Percentiles rank a stretch among this genome's conserved stretches.
phyloP scores from a whole-genome alignment of 257 asterid genomes.

The Solanum ossicruentum region DNA sequence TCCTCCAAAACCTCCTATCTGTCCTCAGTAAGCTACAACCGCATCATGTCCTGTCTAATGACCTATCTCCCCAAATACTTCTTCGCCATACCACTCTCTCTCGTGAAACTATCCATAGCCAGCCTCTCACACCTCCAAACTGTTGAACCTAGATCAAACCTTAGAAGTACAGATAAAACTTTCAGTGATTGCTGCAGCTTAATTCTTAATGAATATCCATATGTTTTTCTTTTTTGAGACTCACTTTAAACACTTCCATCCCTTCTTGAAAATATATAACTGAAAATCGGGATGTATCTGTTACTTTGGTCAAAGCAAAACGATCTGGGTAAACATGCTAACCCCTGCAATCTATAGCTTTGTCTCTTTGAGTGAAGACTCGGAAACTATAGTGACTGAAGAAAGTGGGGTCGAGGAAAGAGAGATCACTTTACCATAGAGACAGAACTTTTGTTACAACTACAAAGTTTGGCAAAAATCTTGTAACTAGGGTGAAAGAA shows the following conservation, averaged over 20 bases:
- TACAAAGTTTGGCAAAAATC: background rate
- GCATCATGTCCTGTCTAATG: no score
- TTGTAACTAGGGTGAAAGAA: background rate
- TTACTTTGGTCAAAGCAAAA: background rate
- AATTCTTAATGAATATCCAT: background rate
- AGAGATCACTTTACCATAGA: background rate
- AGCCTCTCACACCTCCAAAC: background rate
- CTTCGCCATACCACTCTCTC: background rate
- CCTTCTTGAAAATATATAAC: background rate
- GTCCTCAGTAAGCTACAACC: background rate
- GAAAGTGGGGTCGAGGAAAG: background rate
- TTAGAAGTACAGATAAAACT: background rate
- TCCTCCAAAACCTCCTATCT: background rate
- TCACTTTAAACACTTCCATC: background rate
- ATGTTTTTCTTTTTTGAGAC: background rate
- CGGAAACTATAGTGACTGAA: background rate
- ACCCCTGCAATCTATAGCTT: background rate
- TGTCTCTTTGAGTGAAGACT: background rate
- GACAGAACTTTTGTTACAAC: background rate
- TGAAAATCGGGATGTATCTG: background rate
- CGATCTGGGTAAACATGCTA: background rate
- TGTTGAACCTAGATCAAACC: background rate
- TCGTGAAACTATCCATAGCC: no score
- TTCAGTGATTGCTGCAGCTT: background rate
- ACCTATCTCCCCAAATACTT: background rate